phyloP scores from a whole-genome alignment of 2,329 filamentous ascomycete species.

The Akanthomyces lecanii region DNA sequence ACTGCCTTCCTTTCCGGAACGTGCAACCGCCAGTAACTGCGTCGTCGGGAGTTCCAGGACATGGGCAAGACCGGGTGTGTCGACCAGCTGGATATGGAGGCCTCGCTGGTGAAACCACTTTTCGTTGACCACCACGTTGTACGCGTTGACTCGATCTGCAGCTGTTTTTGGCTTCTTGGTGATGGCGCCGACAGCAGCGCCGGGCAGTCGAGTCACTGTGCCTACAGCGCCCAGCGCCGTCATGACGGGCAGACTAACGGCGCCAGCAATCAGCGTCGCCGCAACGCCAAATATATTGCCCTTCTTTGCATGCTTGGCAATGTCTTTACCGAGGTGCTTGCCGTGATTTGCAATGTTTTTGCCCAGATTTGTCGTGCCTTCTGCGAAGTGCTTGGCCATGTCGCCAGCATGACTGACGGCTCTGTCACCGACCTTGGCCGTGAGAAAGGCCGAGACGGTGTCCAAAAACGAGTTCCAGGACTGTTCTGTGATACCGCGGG shows the following conservation, averaged over 20 bases:
- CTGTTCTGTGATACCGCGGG: conserved; percentile 33
- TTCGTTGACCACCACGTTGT: conserved; percentile 38
- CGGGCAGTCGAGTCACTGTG: conserved; percentile 33
- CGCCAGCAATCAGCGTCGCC: conserved; percentile 32
- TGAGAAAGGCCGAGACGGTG: conserved; percentile 44
- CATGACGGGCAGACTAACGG: conserved; percentile 36
- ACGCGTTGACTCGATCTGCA: conserved; percentile 38
- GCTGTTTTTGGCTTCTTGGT: conserved; percentile 38
- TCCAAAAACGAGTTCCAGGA: conserved; percentile 33
- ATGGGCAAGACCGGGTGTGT: conserved; percentile 25
- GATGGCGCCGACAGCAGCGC: conserved; percentile 30
- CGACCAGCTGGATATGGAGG: conserved; percentile 34
- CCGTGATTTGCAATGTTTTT: conserved; percentile 34
- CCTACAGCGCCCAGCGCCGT: conserved; percentile 35
- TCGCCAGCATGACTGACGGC: conserved; percentile 42
- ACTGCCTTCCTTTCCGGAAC: conserved; percentile 15
- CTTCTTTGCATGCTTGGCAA: conserved; percentile 33
- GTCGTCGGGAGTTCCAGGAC: conserved; percentile 18
- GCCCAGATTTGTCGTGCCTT: conserved; percentile 33
- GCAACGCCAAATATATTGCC: conserved; percentile 40
- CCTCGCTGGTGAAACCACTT: conserved; percentile 41
- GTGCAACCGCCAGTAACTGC: conserved; percentile 14
- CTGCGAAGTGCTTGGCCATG: conserved; percentile 33
- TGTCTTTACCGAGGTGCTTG: conserved; percentile 33
- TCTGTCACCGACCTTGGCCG: conserved; percentile 40